phyloP scores from a whole-genome alignment of 2,329 filamentous ascomycete species.

The Epicoccum nigrum region DNA sequence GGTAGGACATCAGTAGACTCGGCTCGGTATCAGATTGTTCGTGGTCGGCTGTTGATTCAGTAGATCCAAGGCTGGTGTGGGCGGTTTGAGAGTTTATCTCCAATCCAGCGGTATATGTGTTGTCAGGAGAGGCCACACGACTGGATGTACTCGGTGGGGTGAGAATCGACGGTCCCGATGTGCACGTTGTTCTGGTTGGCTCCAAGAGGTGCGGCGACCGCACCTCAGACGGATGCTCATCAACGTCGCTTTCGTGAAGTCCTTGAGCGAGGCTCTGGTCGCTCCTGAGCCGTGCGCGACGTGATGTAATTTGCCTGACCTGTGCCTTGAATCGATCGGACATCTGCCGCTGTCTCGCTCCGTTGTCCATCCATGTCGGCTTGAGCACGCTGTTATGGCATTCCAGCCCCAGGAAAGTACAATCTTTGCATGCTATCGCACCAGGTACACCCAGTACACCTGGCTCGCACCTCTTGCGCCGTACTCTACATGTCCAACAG shows the following conservation, averaged over 20 bases:
- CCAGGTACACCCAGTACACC: slow-evolving; percentile 38
- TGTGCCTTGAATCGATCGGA: slow-evolving; percentile 62
- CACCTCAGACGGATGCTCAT: not conserved
- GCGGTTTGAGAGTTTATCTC: not conserved
- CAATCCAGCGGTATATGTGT: not conserved
- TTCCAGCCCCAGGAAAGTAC: slow-evolving; percentile 60
- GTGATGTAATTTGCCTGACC: slow-evolving; percentile 61
- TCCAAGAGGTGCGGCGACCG: too few species aligned
- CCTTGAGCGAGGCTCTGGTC: not conserved
- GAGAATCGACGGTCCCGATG: too few species aligned
- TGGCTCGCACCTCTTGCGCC: slow-evolving; percentile 68
- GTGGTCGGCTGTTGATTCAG: not conserved
- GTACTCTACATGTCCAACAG: slow-evolving; percentile 67
- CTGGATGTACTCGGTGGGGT: too few species aligned
- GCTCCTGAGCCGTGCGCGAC: slow-evolving; percentile 39
- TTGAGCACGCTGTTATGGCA: slow-evolving; percentile 61
- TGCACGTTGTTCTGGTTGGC: too few species aligned
- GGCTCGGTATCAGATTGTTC: not conserved
- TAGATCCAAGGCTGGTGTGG: too few species aligned
- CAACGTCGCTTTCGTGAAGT: not conserved
- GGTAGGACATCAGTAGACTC: slow-evolving; percentile 53
- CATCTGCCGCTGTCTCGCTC: slow-evolving; percentile 54
- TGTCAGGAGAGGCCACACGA: too few species aligned
- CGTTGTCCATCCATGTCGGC: slow-evolving; percentile 40
- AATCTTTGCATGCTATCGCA: slow-evolving; percentile 59